These are phyloP conservation scores for Suhomyces maxii DNA, from an alignment of 1,139 yeast genomes.

Conservation along the genomic window DNA sequence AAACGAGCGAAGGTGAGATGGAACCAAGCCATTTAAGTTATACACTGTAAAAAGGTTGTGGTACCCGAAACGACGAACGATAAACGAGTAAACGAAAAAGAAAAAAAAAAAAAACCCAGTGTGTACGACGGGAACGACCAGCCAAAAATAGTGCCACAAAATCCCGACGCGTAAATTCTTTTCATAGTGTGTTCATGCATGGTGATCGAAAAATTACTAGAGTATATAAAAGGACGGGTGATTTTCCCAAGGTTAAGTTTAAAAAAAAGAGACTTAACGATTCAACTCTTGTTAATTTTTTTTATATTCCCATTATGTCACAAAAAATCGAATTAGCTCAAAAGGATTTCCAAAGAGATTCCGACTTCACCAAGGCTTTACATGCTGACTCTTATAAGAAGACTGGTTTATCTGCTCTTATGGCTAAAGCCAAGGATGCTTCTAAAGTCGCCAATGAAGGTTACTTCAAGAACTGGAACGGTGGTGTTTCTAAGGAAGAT, in stretches of 20 bases:
- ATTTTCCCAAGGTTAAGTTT: not conserved
- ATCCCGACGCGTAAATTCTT: slow-evolving; percentile 7
- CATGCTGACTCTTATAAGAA: slow-evolving; percentile 75
- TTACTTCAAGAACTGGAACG: slow-evolving; percentile 96
- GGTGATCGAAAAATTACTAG: not conserved
- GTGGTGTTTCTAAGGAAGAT: slow-evolving; percentile 74
- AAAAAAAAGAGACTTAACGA: not conserved
- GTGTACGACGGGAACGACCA: slow-evolving; percentile 12
- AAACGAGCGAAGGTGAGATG: not conserved
- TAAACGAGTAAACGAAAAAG: no score
- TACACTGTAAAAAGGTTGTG: no score
- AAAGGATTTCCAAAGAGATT: slow-evolving; percentile 50
- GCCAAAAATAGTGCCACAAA: slow-evolving; percentile 3
- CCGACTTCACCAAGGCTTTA: slow-evolving; percentile 76
- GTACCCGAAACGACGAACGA: no score
- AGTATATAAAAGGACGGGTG: slow-evolving; percentile 5
- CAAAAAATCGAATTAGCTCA: slow-evolving; percentile 21
- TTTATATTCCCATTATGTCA: slow-evolving; percentile 3
- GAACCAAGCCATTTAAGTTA: no score
- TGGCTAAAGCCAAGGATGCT: slow-evolving; percentile 75
- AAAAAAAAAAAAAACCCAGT: not conserved
- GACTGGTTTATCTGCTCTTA: slow-evolving; percentile 74
- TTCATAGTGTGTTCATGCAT: not conserved
- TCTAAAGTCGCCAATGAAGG: slow-evolving; percentile 83
- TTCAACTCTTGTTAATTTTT: slow-evolving; percentile 12